These are phyloP conservation scores for Sugiyamaella japonica DNA, from an alignment of 1,139 yeast genomes.

Conservation along the genomic window DNA sequence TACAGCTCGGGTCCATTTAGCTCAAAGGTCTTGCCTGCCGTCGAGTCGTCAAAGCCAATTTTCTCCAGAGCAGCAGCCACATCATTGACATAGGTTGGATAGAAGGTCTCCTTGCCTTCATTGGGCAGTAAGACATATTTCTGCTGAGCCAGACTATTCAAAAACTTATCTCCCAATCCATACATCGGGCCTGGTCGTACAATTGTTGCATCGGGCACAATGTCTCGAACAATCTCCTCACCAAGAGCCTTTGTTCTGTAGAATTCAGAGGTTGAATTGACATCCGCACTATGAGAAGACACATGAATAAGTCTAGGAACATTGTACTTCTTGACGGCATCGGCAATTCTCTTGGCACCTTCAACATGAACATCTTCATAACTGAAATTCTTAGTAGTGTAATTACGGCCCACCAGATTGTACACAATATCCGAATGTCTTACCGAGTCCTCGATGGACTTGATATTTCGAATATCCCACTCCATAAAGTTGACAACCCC, in stretches of 20 bases:
- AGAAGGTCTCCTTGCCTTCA: conserved; percentile 60
- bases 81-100: conserved; percentile 76
- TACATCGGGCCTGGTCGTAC: conserved; percentile 84
- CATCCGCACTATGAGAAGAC: conserved; percentile 76
- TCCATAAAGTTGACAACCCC: conserved; percentile 87
- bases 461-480: conserved; percentile 75
- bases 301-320: conserved; percentile 79
- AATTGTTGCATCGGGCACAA: conserved; percentile 73
- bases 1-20: conserved; percentile 71
- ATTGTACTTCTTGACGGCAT: conserved; percentile 68
- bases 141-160: conserved; percentile 57
- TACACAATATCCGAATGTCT: conserved; percentile 81
- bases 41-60: conserved; percentile 79
- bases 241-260: conserved; percentile 82
- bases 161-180: conserved; percentile 73
- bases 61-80: conserved; percentile 78
- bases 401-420: conserved; percentile 78
- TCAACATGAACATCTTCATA: conserved; percentile 86
- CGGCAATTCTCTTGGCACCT: conserved; percentile 73
- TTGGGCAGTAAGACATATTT: conserved; percentile 64
- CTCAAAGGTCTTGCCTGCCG: conserved; percentile 75
- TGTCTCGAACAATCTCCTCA: conserved; percentile 67
- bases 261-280: conserved; percentile 64
- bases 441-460: conserved; percentile 75
- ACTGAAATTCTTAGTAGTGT: conserved; percentile 73